Conservation (phyloP, 1,284 basidiomycete species). For the Malassezia equina region DNA sequence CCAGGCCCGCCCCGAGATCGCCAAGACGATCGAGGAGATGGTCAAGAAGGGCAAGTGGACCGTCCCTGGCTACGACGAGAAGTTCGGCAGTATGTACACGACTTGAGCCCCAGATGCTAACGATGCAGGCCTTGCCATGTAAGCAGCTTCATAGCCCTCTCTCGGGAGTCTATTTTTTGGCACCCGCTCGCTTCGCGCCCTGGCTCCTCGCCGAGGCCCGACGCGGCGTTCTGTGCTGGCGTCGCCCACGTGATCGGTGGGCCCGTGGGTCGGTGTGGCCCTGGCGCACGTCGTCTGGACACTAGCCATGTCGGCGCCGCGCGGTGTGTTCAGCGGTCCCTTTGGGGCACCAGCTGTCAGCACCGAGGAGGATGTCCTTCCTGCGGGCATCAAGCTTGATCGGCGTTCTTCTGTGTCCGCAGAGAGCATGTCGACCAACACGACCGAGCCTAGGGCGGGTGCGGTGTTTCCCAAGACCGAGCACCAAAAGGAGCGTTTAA, state of each 20-base stretch:
- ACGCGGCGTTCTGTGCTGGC: background rate
- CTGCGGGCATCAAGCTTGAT: conserved; percentile 62
- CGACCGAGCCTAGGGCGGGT: background rate
- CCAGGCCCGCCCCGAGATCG: conserved; percentile 82
- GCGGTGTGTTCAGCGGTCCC: background rate
- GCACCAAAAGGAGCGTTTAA: conserved; percentile 78
- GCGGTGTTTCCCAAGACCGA: conserved; percentile 58
- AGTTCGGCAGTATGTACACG: conserved; percentile 33
- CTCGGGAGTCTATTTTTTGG: no score
- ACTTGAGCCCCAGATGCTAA: background rate
- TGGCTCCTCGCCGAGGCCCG: background rate
- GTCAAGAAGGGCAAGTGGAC: conserved; percentile 98
- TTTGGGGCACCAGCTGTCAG: background rate
- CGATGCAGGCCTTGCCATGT: conserved; percentile 9
- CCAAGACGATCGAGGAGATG: conserved; percentile 89
- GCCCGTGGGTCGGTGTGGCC: background rate
- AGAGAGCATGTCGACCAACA: conserved; percentile 73
- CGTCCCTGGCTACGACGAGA: conserved; percentile 53
- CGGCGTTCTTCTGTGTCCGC: conserved; percentile 89
- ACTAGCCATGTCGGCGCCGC: background rate
- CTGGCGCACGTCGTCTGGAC: background rate
- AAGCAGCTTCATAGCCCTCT: background rate
- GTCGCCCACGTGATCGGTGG: background rate
- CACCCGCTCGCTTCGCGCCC: background rate
- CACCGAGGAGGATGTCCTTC: conserved; percentile 41